Evolutionary conservation across 768 basidiomycete genomes (phyloP), one percentile per base, ranked within the genome.

Genomic region (Plicaturopsis crispa): DNA sequence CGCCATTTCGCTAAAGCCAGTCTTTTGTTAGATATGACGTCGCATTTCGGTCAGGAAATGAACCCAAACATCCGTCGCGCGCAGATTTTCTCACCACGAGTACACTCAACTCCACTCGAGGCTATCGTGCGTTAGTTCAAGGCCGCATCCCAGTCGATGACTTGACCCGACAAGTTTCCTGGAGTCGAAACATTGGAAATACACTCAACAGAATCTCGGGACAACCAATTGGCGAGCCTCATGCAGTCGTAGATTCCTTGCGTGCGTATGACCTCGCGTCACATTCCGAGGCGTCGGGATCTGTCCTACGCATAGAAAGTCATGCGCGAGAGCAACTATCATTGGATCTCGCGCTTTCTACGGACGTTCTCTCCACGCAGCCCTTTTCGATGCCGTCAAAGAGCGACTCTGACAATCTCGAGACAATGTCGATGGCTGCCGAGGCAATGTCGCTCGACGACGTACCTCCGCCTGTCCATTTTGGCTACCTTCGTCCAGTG

Each of bases 291-390:
- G 37, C 53, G 31, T 72, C 72, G n/a, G n/a, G n/a, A n/a, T n/a
- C n/a, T n/a, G n/a, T n/a, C 6, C 45, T 67, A 6, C 65, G 62
- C 40, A 63, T 66, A 44, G 75, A 84, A 52, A 56, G 56, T 7
- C 66, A 70, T 34, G 75, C 80, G 3, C 67, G 73, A 18, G 72
- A 83, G 41, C 73, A 81, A 48, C 53, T 89, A 2, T 66, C 71
- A 16, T 47, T 82, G 26, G 84, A 89, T 54, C 61, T 88, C 22
- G 57, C 63, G 12, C 59, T 88, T 22, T 76, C 83, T 2, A 58
- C 57, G 4, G 67, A 78, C 45, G 61, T 82, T 13, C 83, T 72
- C 47, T 75, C 78, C 11, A 51, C 66, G 3, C 63, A 59, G 6
- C 48, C 66, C 8, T 59, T 79, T 37, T 40, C 56, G 4, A 56